phyloP scores from a whole-genome alignment of 306 rosid species.

The Acacia crassicarpa region DNA sequence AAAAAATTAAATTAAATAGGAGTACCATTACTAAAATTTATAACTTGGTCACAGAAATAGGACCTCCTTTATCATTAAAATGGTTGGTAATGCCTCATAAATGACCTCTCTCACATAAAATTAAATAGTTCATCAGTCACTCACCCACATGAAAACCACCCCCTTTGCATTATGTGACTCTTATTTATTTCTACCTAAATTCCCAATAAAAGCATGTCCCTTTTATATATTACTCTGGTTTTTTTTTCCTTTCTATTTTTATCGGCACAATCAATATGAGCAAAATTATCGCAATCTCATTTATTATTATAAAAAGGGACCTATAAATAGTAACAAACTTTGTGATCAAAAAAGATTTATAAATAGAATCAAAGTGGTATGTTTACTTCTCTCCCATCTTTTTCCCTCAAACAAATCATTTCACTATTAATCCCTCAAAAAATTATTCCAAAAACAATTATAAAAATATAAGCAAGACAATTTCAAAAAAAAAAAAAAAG shows the following conservation, averaged over 20 bases:
- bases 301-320: too few species aligned
- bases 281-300: too few species aligned
- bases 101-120: slow-evolving; percentile 22
- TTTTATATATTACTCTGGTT: too few species aligned
- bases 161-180: neutral
- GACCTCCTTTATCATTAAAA: slow-evolving; percentile 37
- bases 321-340: too few species aligned
- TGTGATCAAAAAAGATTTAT: too few species aligned
- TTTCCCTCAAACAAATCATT: neutral
- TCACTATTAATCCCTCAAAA: neutral
- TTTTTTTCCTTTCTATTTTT: too few species aligned
- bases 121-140: slow-evolving; percentile 21
- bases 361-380: too few species aligned
- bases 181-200: slow-evolving; percentile 25
- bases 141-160: slow-evolving; percentile 19
- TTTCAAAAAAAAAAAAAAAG: neutral
- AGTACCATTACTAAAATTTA: neutral
- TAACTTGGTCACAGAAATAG: slow-evolving; percentile 9
- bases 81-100: slow-evolving; percentile 47
- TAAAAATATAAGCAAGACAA: neutral
- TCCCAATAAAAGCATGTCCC: slow-evolving; percentile 26
- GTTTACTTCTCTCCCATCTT: neutral
- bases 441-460: neutral
- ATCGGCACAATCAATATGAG: too few species aligned
- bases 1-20: neutral